These are phyloP conservation scores for Obba rivulosa DNA, from an alignment of 768 basidiomycete species.

Conservation along the genomic window DNA sequence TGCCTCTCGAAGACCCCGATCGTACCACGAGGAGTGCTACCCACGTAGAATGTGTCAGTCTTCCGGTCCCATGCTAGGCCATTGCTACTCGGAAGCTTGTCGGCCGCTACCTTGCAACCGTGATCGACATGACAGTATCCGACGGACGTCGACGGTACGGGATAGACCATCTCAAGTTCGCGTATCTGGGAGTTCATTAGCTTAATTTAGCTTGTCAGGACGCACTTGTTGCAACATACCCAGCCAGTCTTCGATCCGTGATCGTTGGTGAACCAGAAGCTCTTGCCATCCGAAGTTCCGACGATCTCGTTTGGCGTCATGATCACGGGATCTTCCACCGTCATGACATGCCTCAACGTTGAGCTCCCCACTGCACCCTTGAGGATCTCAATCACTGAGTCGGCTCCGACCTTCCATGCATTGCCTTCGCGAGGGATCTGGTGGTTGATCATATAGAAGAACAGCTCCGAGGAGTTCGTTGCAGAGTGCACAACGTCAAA, in stretches of 20 bases:
- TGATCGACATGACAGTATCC: conserved; percentile 57
- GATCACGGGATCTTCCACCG: conserved; percentile 51
- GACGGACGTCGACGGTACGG: conserved; percentile 37
- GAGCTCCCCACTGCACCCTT: conserved; percentile 41
- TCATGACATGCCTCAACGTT: conserved; percentile 47
- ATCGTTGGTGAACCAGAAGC: conserved; percentile 71
- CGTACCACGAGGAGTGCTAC: conserved; percentile 36
- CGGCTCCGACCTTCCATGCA: conserved; percentile 49
- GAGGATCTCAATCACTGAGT: conserved; percentile 70
- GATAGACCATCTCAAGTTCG: neutral
- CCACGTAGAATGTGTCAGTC: conserved; percentile 58
- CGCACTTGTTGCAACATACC: too few species aligned
- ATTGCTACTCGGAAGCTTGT: conserved; percentile 48
- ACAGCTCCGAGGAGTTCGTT: conserved; percentile 43
- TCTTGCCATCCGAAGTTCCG: conserved; percentile 58
- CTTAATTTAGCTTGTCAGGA: too few species aligned
- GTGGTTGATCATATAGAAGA: conserved; percentile 71
- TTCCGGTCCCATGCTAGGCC: conserved; percentile 43
- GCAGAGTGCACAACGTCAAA: conserved; percentile 62
- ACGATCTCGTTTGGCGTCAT: conserved; percentile 68
- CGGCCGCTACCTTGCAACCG: conserved; percentile 57
- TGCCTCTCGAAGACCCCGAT: conserved; percentile 54
- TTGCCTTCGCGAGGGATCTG: conserved; percentile 41
- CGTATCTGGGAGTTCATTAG: conserved; percentile 38
- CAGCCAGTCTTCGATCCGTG: conserved; percentile 45